phyloP scores from a whole-genome alignment of 2,329 filamentous ascomycete species.

The Trichoderma sp. region DNA sequence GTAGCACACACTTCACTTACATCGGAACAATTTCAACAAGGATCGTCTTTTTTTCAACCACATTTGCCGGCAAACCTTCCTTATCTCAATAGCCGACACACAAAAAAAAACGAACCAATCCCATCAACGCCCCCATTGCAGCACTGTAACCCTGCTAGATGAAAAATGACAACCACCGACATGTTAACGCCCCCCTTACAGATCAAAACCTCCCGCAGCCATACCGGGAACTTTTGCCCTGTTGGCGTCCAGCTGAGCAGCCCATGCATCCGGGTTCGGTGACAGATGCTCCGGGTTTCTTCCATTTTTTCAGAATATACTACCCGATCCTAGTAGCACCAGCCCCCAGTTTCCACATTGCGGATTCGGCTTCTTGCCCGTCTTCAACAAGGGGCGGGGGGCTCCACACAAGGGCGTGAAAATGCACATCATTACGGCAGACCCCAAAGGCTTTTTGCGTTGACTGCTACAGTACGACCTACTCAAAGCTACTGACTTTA shows the following conservation, averaged over 20 bases:
- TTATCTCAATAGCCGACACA: neutral
- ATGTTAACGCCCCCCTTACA: neutral
- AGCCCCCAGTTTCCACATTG: neutral
- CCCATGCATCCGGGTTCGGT: conserved; percentile 7
- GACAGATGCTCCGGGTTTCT: conserved; percentile 16
- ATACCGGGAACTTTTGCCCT: neutral
- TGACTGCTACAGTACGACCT: neutral
- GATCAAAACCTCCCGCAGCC: neutral
- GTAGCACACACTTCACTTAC: neutral
- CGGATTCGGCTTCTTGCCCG: conserved; percentile 1
- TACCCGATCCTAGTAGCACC: no score
- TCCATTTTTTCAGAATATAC: neutral
- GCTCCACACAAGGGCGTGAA: conserved; percentile 2
- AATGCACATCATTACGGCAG: neutral
- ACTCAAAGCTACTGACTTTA: neutral
- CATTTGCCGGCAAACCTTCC: neutral
- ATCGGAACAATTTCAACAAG: neutral
- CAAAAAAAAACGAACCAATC: neutral
- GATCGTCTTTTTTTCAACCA: neutral
- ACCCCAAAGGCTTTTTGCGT: neutral
- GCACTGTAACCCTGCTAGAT: neutral
- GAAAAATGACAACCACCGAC: neutral
- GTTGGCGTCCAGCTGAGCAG: neutral
- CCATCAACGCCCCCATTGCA: neutral
- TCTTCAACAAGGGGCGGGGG: neutral